These are phyloP conservation scores for Aphanomyces euteiches DNA, from an alignment of 352 stramenopile species.

Conservation along the genomic window DNA sequence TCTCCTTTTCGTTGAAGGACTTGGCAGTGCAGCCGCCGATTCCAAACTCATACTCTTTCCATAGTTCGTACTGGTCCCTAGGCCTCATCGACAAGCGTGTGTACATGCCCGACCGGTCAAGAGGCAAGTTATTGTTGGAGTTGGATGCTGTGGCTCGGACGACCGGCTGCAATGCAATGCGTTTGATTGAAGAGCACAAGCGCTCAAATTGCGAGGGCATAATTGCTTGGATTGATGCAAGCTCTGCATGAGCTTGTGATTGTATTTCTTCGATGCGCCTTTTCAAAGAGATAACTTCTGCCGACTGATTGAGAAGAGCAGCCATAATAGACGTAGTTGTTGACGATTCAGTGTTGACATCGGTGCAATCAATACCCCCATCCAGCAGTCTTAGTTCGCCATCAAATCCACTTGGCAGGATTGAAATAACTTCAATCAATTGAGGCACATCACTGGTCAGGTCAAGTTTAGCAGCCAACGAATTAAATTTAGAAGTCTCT, in stretches of 20 bases:
- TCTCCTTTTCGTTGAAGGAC: too few relatives aligned
- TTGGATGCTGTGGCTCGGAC: neutral
- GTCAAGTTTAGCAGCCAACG: conserved; percentile 2
- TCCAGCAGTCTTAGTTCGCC: conserved; percentile 4
- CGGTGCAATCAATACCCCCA: neutral
- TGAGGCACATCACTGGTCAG: neutral
- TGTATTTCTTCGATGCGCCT: neutral
- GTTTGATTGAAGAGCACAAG: neutral
- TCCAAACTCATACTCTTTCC: too few relatives aligned
- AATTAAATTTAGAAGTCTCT: conserved; percentile 1
- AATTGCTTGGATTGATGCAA: neutral
- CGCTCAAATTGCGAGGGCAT: neutral
- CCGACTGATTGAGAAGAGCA: neutral
- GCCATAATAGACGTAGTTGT: neutral
- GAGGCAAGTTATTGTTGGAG: too few relatives aligned
- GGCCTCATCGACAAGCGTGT: too few relatives aligned
- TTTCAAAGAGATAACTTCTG: conserved; percentile 5
- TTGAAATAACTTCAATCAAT: neutral
- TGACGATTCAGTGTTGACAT: neutral
- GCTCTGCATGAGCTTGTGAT: neutral
- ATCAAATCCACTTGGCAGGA: conserved; percentile 1
- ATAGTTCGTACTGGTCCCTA: too few relatives aligned
- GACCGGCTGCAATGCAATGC: neutral
- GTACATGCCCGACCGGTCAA: too few relatives aligned
- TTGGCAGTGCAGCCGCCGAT: too few relatives aligned